A percentile compares a stretch with the other conserved stretches of the same genome.
Conservation (phyloP, 106 monocot species). For the Phalaenopsis equestris region DNA sequence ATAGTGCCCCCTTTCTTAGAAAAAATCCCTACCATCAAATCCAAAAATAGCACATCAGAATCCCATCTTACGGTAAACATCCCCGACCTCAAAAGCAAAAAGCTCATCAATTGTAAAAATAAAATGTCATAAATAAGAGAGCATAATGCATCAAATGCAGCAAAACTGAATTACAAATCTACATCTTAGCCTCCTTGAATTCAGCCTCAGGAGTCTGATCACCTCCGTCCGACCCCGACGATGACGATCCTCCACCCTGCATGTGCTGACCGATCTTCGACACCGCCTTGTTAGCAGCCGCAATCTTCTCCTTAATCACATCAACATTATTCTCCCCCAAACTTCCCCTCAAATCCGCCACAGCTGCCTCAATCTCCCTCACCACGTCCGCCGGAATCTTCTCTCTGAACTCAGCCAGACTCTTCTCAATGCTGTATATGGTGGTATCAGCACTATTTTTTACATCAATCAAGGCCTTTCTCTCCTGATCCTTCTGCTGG, state of each 20-base stretch:
- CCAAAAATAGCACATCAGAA: not conserved
- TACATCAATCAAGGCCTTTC: constrained; percentile 49
- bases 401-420: constrained; percentile 45
- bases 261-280: constrained; percentile 63
- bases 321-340: constrained; percentile 37
- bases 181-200: constrained; percentile 43
- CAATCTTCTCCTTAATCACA: constrained; percentile 55
- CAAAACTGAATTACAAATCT: not conserved
- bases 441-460: constrained; percentile 55
- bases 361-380: constrained; percentile 42
- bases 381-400: constrained; percentile 51
- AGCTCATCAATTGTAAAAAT: not conserved
- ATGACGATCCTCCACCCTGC: constrained; percentile 16
- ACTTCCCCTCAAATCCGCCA: constrained; percentile 36
- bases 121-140: not conserved
- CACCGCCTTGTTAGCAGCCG: constrained; percentile 47
- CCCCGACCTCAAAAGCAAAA: not conserved
- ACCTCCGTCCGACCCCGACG: not conserved
- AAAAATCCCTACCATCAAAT: not conserved
- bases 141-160: not conserved
- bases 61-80: not conserved
- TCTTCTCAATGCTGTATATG: constrained; percentile 65
- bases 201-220: constrained; percentile 55
- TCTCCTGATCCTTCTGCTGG: constrained; percentile 59
- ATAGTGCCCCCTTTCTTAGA: not conserved